Base-by-base conservation (phyloP, 2,329 filamentous ascomycete genomes). In the Penicillium sp. region DNA sequence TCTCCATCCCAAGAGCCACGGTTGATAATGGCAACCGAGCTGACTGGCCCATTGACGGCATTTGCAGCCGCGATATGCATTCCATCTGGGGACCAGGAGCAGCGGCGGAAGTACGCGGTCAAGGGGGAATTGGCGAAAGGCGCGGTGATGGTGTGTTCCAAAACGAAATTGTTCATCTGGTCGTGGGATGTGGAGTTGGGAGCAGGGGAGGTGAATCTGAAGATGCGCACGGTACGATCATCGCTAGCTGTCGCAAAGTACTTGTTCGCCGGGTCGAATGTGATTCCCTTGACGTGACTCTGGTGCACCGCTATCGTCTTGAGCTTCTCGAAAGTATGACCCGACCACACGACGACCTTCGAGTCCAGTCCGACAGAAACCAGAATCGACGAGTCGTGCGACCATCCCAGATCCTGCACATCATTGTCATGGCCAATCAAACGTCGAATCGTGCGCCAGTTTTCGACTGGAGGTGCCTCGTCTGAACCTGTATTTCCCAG, bases 211-310 rank as follows among this genome's bases (percentile, higher is more conserved):
- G 91, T 96, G 75, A 97, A 99, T 60, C 93, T 88, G 77, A 96
- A 98, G 69, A 99, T 91, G 75, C 96, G 96, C 77, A 99, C 96
- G 2, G 92, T 94, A 60, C 95, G 88, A 76, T 99, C 95, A 75
- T 99, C 95, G 78, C 92, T 96, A 2, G 96, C 93, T 0, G 96
- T 99, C 15, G 96, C 95, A 77, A 99, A 99, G 81, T 96, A 99
- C 75, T 98, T 99, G 81, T 98, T 98, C 43, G 95, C 95, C 0
- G 95, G 95, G 73, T 99, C 95, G 73, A 99, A 99, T 0, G 94
- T 96, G 70, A 99, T 96, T 63, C 96, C 95, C 76, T 99, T 99
- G 79, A 99, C 95, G 74, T 98, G 96, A 75, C 92, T 97, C 75
- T 96, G 92, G 76, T 99, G 95, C 59, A 93, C 89, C 2, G 92